Conservation (phyloP, 1,284 basidiomycete species). For the Peniophora sp. region DNA sequence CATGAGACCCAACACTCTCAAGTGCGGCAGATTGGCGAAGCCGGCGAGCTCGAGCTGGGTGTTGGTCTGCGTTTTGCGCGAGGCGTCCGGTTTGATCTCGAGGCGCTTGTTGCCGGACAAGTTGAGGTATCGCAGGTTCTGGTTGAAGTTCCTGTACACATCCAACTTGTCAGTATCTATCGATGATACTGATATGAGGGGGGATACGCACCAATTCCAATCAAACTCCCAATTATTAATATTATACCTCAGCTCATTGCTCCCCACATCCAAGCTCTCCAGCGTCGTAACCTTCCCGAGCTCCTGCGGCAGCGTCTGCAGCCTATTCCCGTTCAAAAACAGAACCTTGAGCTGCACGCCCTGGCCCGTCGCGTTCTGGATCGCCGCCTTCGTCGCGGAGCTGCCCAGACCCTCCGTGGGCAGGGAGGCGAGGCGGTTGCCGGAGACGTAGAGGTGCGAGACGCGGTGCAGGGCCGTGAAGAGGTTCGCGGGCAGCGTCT, state of each 20-base stretch:
- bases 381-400: constrained; percentile 29
- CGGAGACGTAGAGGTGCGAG: constrained; percentile 87
- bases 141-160: constrained; percentile 90
- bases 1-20: constrained; percentile 93
- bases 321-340: constrained; percentile 90
- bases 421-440: constrained; percentile 86
- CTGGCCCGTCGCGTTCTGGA: too few species aligned
- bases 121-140: constrained; percentile 85
- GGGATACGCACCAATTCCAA: constrained; percentile 86
- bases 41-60: constrained; percentile 55
- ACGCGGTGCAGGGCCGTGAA: constrained; percentile 65
- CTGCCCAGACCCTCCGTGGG: constrained; percentile 83
- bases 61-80: constrained; percentile 26
- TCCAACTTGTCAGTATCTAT: too few species aligned
- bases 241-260: constrained; percentile 95
- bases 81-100: constrained; percentile 70
- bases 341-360: constrained; percentile 53
- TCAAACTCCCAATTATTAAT: constrained; percentile 99
- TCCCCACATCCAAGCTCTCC: constrained; percentile 87
- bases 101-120: constrained; percentile 83
- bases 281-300: constrained; percentile 79
- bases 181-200: neutral
- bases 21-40: constrained; percentile 77
- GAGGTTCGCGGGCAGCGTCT: constrained; percentile 76
- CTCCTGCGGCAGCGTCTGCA: constrained; percentile 90